Conservation (phyloP, 83 land plant species). For the Larix sibirica region DNA sequence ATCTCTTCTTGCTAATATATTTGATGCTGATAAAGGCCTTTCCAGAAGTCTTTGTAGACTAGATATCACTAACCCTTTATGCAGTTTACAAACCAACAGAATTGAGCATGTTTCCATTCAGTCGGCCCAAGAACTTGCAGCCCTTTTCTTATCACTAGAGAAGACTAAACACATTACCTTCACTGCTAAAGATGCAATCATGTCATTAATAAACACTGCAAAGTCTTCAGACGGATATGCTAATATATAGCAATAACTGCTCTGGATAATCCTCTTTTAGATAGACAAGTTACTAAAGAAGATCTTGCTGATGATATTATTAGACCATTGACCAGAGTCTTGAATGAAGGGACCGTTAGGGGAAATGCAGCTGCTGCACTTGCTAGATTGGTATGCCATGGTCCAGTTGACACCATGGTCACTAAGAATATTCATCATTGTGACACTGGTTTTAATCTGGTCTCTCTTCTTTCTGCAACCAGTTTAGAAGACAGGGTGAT, state of each 20-base stretch:
- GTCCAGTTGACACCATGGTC: conserved; percentile 50
- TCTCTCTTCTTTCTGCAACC: conserved; percentile 46
- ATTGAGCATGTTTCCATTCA: conserved; percentile 62
- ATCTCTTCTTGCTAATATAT: conserved; percentile 69
- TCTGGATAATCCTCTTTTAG: conserved; percentile 77
- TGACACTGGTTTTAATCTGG: conserved; percentile 83
- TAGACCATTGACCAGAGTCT: conserved; percentile 70
- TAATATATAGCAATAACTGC: conserved; percentile 59
- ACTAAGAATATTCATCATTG: conserved; percentile 77
- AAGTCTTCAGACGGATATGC: conserved; percentile 60
- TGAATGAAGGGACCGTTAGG: conserved; percentile 72
- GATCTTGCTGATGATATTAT: conserved; percentile 81
- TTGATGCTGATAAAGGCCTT: conserved; percentile 58
- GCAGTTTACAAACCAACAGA: conserved; percentile 57
- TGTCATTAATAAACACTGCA: conserved; percentile 56
- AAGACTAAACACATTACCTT: conserved; percentile 36
- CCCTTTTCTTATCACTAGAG: conserved; percentile 47
- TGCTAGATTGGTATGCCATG: conserved; percentile 63
- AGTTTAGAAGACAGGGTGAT: background rate
- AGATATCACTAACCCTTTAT: conserved; percentile 51
- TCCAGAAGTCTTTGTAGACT: conserved; percentile 56
- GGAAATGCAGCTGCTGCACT: conserved; percentile 92
- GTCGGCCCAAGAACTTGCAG: conserved; percentile 75
- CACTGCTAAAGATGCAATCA: conserved; percentile 49
- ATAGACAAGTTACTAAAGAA: conserved; percentile 59